Percentiles rank a stretch among this genome's conserved stretches.
Evolutionary conservation across 768 basidiomycete genomes (phyloP).

Genomic region (Mycena leptocephala): DNA sequence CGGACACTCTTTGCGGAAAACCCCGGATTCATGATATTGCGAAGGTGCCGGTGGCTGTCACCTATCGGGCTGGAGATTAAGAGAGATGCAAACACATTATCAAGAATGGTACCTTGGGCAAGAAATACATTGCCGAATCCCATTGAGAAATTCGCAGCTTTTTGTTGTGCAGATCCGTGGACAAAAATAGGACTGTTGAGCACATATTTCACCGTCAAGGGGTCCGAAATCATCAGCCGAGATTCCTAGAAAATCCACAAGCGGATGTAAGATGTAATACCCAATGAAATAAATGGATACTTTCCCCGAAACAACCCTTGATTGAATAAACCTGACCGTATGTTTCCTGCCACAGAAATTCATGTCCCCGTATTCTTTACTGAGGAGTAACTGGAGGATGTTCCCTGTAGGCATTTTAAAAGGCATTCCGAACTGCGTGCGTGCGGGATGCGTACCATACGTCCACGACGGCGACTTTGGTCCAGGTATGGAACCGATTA

Average conservation of each 20-base stretch:
- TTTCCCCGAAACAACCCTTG: conserved; percentile 8
- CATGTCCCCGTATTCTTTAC: conserved; percentile 20
- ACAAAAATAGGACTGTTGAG: background rate
- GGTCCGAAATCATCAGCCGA: conserved; percentile 15
- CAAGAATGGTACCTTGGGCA: background rate
- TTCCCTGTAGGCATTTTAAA: background rate
- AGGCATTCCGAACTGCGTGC: no score
- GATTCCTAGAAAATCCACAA: background rate
- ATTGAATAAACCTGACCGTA: conserved; percentile 11
- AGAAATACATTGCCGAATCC: background rate
- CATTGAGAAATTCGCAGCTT: background rate
- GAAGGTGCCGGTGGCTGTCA: background rate
- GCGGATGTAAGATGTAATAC: background rate
- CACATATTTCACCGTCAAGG: background rate
- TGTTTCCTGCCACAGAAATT: conserved; percentile 12
- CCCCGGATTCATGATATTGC: background rate
- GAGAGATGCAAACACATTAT: background rate
- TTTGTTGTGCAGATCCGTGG: background rate
- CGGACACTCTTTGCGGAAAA: background rate
- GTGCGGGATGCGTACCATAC: background rate
- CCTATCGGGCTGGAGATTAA: background rate
- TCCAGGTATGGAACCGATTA: background rate
- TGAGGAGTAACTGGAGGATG: background rate
- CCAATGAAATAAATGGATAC: background rate
- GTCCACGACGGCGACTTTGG: background rate